phyloP scores from a whole-genome alignment of 2,329 filamentous ascomycete genomes.

The Fusarium humuli region DNA sequence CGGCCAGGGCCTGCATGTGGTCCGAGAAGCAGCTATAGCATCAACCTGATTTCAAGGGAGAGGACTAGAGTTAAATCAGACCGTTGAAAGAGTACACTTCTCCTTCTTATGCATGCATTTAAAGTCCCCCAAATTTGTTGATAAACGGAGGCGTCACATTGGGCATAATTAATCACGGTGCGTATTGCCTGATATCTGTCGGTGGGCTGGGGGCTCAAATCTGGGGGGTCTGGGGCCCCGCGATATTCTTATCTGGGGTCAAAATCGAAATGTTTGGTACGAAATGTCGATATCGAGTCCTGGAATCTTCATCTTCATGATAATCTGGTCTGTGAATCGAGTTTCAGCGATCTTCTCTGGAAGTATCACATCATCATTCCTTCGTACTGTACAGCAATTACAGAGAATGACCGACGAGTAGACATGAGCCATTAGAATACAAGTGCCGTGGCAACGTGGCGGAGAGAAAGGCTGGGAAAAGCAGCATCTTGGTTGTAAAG shows the following conservation, averaged over 20 bases:
- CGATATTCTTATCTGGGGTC: slow-evolving; percentile 31
- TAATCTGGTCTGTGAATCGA: not conserved
- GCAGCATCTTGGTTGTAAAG: slow-evolving; percentile 33
- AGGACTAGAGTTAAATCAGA: not conserved
- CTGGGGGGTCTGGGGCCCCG: slow-evolving; percentile 45
- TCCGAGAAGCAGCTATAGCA: not conserved
- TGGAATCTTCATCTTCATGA: not conserved
- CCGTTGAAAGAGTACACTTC: not conserved
- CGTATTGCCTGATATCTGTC: slow-evolving; percentile 28
- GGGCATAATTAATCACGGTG: not conserved
- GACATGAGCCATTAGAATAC: slow-evolving; percentile 42
- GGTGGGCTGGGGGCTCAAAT: slow-evolving; percentile 40
- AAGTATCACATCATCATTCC: slow-evolving; percentile 11
- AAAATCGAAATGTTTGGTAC: not conserved
- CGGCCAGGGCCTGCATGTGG: not conserved
- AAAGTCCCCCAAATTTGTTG: not conserved
- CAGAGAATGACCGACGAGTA: slow-evolving; percentile 3
- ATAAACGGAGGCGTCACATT: not conserved
- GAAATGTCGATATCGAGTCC: not conserved
- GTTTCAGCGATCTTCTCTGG: not conserved
- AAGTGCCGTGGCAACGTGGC: slow-evolving; percentile 48
- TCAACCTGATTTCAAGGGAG: not conserved
- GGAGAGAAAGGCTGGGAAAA: slow-evolving; percentile 42
- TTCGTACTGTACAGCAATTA: slow-evolving; percentile 3
- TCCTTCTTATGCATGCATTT: not conserved